A percentile compares a stretch with the other conserved stretches of the same genome.
Conservation (phyloP, 768 basidiomycete genomes). For the Pleurotus salmoneostramineus region DNA sequence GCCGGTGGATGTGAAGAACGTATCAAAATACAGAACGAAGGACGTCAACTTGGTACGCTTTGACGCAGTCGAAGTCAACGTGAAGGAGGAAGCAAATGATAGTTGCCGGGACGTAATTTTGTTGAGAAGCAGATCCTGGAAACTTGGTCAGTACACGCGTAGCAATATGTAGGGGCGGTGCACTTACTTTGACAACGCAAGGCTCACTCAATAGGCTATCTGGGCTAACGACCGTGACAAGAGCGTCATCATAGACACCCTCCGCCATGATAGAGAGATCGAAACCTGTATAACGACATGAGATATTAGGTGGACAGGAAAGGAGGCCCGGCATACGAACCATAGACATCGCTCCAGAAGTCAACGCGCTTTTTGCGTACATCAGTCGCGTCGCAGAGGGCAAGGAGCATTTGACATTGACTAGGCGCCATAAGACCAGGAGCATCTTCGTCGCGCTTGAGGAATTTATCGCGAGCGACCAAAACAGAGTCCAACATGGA, state of each 20-base stretch:
- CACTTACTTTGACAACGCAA: conserved; percentile 60
- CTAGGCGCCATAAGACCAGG: conserved; percentile 88
- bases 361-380: conserved; percentile 77
- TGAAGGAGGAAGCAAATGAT: conserved; percentile 77
- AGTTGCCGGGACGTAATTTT: conserved; percentile 66
- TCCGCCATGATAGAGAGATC: conserved; percentile 81
- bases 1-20: conserved; percentile 73
- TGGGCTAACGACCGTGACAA: conserved; percentile 74
- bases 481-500: conserved; percentile 97
- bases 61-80: conserved; percentile 58
- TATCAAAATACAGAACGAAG: conserved; percentile 92
- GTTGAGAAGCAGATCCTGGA: conserved; percentile 72
- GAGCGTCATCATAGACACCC: conserved; percentile 73
- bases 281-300: conserved; percentile 54
- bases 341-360: conserved; percentile 92
- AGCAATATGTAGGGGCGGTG: not conserved
- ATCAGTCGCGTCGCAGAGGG: conserved; percentile 72
- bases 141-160: not conserved
- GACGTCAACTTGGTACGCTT: conserved; percentile 67
- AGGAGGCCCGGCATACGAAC: conserved; percentile 34
- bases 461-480: conserved; percentile 81
- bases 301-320: not conserved
- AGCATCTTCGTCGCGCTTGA: conserved; percentile 38
- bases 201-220: conserved; percentile 64
- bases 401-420: conserved; percentile 83